phyloP scores from a whole-genome alignment of 768 basidiomycete species.

The Coprinopsis sp. region DNA sequence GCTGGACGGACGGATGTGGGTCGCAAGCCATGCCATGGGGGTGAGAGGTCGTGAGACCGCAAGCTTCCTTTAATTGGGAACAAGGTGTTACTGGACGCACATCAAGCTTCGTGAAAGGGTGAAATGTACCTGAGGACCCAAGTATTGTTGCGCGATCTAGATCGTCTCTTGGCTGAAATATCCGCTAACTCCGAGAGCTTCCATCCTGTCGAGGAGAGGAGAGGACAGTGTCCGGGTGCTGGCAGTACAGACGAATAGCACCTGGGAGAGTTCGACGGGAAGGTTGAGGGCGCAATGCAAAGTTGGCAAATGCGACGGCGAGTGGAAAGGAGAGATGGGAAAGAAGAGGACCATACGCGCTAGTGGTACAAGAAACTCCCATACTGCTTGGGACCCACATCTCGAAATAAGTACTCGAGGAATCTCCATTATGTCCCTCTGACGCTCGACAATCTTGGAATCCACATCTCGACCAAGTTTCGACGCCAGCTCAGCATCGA shows the following conservation, averaged over 20 bases:
- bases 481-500: slow-evolving; percentile 91
- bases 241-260: slow-evolving; percentile 97
- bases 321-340: too few relatives aligned
- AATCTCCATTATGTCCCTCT: slow-evolving; percentile 93
- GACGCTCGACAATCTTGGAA: slow-evolving; percentile 91
- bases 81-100: not conserved
- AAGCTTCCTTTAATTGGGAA: slow-evolving; percentile 85
- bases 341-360: slow-evolving; percentile 42
- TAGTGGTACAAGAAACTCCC: slow-evolving; percentile 93
- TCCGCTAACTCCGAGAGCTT: slow-evolving; percentile 89
- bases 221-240: too few relatives aligned
- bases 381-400: slow-evolving; percentile 95
- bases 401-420: slow-evolving; percentile 84
- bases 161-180: slow-evolving; percentile 94
- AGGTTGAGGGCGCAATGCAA: slow-evolving; percentile 74
- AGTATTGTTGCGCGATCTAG: slow-evolving; percentile 80
- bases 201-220: slow-evolving; percentile 97
- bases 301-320: not conserved
- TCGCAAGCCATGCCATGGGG: slow-evolving; percentile 71
- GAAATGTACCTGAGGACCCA: slow-evolving; percentile 65
- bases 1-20: too few relatives aligned
- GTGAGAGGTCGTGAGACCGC: slow-evolving; percentile 81
- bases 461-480: slow-evolving; percentile 95
- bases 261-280: slow-evolving; percentile 91
- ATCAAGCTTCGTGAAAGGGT: not conserved